Evolutionary conservation across 2,329 filamentous ascomycete species (phyloP), one percentile per base, ranked within the genome.

Genomic region (Mycosphaerella sp.): DNA sequence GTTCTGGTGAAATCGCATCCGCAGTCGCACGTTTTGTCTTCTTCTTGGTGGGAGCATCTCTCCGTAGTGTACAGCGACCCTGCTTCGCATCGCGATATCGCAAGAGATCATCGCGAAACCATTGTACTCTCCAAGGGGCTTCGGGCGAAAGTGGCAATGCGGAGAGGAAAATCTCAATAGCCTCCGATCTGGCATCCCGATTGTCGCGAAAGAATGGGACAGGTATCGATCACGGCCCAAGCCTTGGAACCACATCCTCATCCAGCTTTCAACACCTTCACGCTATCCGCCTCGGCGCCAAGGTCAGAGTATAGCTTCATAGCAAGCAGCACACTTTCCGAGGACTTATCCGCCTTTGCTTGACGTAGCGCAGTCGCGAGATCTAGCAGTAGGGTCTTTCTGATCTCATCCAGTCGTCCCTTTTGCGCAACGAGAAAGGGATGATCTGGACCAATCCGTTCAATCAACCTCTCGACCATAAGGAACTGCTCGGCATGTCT

Each of bases 351-450:
- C 21, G 60, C 60, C 46, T 74, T 78, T 6, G 78, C 76, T 62
- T 84, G 80, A 64, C 82, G 80, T 51, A 87, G 68, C 4, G 81
- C 81, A 40, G 79, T 79, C 53, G 79, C 81, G 32, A 89, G 69
- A 70, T 88, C 85, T 44, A 86, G 71, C 32, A 86, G 67, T 53
- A 88, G 68, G 0, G 82, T 85, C 53, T 81, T 81, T 56, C 78
- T 76, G 23, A 86, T 74, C 62, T 79, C 79, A 38, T 74, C 67
- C 51, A 86, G 68, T 47, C 84, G 73, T 4, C 74, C 69, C 59
- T 79, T 72, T 62, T 85, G 82, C 12, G 75, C 75, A 36, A 75
- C 66, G 12, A 88, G 66, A 62, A 87, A 87, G 1, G 84, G 84
- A 71, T 87, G 84, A 4, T 76, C 71, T 4, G 74, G 66, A 2